Base-by-base conservation (phyloP, 352 stramenopile species). In the Phytopythium montanum region DNA sequence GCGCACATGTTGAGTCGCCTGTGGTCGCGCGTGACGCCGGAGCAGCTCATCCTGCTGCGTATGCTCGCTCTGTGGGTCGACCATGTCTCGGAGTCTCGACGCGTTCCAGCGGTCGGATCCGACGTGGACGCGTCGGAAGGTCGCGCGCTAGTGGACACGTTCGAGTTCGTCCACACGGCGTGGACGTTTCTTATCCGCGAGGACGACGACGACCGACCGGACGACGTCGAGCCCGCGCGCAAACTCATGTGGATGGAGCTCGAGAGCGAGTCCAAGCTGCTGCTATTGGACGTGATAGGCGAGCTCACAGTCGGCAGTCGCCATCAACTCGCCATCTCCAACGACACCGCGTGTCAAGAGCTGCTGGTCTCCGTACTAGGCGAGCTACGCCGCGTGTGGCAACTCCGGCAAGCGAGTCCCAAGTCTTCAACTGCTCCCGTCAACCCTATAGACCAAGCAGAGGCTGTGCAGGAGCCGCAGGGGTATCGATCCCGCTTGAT, bases 401-500 rank as follows among this genome's bases (percentile, higher is more conserved):
- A 75, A 18, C 56, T 78, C 1, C 76, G 71, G 9, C 81, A 64
- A 13, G 74, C 62, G 18, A 75, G 73, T 39, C 31, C 61, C 16
- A 73, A 68, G 5, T 14, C n/a, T n/a, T n/a, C 64, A 1, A 48
- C 5, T 12, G 21, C 19, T 5, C 48, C 53, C 42, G 44, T 18
- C 52, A 1, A 59, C n/a, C n/a, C n/a, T n/a, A n/a, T n/a, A n/a
- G n/a, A 18, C n/a, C n/a, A 26, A 23, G n/a, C 41, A 12, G 9
- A 8, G 41, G n/a, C n/a, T 26, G 18, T 9, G 18, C 26, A 39
- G 23, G 81, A 92, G 52, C 81, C 80, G 7, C 68, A 83, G 26
- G 85, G 85, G 5, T 94, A 94, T 54, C 77, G 82, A 9, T 94
- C 85, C 18, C 72, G 75, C 0, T 70, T 92, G 36, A 90, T 97